Conservation (phyloP, 2,329 filamentous ascomycete genomes). For the Diplodia seriata region DNA sequence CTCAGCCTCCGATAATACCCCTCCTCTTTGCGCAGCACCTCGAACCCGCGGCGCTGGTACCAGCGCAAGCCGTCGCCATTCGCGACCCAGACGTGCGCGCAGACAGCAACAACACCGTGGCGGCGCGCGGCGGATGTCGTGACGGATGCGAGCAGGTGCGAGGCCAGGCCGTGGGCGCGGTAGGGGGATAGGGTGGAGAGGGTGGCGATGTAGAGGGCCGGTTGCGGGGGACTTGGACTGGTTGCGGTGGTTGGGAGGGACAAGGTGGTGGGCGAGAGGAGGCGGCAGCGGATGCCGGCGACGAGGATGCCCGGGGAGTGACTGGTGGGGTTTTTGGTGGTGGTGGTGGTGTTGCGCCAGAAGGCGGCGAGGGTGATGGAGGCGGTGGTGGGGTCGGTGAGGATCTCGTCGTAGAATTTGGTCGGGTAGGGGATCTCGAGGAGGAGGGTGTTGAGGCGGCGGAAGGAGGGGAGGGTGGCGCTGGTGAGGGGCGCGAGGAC, state of each 20-base stretch:
- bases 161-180: constrained; percentile 63
- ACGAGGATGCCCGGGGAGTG: constrained; percentile 47
- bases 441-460: constrained; percentile 63
- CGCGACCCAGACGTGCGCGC: constrained; percentile 69
- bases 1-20: constrained; percentile 66
- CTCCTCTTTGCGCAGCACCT: constrained; percentile 58
- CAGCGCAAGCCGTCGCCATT: constrained; percentile 66
- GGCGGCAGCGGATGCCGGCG: constrained; percentile 56
- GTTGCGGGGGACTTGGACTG: too few species aligned
- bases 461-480: constrained; percentile 62
- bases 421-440: constrained; percentile 68
- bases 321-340: constrained; percentile 15
- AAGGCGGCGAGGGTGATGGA: constrained; percentile 66
- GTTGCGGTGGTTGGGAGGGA: not conserved
- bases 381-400: constrained; percentile 60
- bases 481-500: constrained; percentile 60
- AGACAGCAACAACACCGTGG: constrained; percentile 60
- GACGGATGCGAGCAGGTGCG: constrained; percentile 57
- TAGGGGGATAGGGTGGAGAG: constrained; percentile 66
- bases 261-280: constrained; percentile 43
- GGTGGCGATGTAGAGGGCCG: constrained; percentile 70
- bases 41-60: constrained; percentile 66
- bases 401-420: constrained; percentile 66
- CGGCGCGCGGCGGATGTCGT: constrained; percentile 56
- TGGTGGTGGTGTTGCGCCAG: constrained; percentile 54